Evolutionary conservation across 2,329 filamentous ascomycete genomes (phyloP), one percentile per base, ranked within the genome.

Genomic region (Nigrospora sphaerica): DNA sequence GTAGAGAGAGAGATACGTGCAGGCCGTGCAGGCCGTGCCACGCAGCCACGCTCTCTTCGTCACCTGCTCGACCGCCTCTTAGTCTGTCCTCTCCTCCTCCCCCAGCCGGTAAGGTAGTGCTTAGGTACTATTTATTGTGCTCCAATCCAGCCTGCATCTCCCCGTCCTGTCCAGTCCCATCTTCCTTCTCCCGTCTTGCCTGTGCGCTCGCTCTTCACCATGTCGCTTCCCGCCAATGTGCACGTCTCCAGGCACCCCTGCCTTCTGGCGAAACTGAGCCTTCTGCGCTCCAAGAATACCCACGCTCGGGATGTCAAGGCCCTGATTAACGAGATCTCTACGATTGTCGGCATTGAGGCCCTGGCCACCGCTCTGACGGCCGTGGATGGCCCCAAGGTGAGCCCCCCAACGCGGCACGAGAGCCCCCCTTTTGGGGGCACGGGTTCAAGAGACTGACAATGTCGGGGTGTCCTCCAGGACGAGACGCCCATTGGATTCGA

Each of bases 221-320:
- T 65, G 58, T 61, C 61, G 45, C 66, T 83, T 38, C 78, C 78
- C 11, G 52, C 75, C 56, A 83, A 84, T 60, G 79, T 85, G 51
- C 88, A 93, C 69, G 72, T 95, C 62, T 95, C 90, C 35, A 73
- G 72, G 14, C 92, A 97, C 66, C 92, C 92, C 33, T 95, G 88
- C 67, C 76, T 96, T 37, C 75, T 78, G 57, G 88, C 86, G 56
- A 97, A 97, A 74, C 81, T 97, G 59, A 91, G 87, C 56, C 88
- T 93, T 70, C 80, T 97, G 40, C 85, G 92, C 49, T 93, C 88
- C 36, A 74, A 80, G 47, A 75, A 72, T 37, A 81, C 87, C 43
- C 79, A 75, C 49, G 75, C 88, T 4, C 78, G 83, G 49, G 88
- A 95, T 46, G 90, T 88, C 55, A 90, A 91, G 67, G 69, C 77